Percentiles rank a stretch among this genome's conserved stretches.
phyloP scores from a whole-genome alignment of 2,329 filamentous ascomycete species.

The Xylariaceae sp. region DNA sequence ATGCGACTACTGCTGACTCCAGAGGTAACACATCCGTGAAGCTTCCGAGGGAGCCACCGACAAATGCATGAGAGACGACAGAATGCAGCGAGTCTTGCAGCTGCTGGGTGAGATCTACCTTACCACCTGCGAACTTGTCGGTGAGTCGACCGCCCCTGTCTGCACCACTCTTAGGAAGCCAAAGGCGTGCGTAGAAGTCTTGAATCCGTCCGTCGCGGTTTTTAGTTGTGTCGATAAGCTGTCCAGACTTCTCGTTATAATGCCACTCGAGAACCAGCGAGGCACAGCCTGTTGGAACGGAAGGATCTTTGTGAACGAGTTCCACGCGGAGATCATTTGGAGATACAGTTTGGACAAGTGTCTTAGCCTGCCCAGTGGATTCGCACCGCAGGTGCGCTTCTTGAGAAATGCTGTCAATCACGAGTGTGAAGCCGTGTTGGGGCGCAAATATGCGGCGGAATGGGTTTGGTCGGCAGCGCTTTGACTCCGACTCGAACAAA shows the following conservation, averaged over 20 bases:
- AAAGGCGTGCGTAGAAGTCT: slow-evolving; percentile 14
- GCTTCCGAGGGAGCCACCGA: slow-evolving; percentile 83
- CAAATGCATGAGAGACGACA: slow-evolving; percentile 94
- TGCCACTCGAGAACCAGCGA: slow-evolving; percentile 14
- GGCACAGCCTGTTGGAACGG: slow-evolving; percentile 5
- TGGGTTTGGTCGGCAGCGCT: slow-evolving; percentile 9
- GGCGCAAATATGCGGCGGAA: slow-evolving; percentile 9
- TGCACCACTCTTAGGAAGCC: slow-evolving; percentile 2
- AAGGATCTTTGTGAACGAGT: slow-evolving; percentile 5
- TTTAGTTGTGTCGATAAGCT: slow-evolving; percentile 9
- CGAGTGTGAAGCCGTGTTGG: slow-evolving; percentile 5
- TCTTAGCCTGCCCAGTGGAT: not conserved
- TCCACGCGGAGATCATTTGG: slow-evolving; percentile 6
- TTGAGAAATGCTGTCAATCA: not conserved
- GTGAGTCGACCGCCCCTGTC: slow-evolving; percentile 3
- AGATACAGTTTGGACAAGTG: not conserved
- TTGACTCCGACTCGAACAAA: slow-evolving; percentile 8
- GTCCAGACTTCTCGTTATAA: slow-evolving; percentile 5
- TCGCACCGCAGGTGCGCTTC: slow-evolving; percentile 6
- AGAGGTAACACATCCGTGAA: slow-evolving; percentile 83
- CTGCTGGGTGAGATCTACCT: slow-evolving; percentile 8
- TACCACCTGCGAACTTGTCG: slow-evolving; percentile 8
- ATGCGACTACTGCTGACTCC: slow-evolving; percentile 96
- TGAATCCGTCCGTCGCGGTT: slow-evolving; percentile 8
- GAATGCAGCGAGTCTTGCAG: slow-evolving; percentile 79